phyloP scores from a whole-genome alignment of 495 filamentous ascomycete genomes.

The Xylaria curta region DNA sequence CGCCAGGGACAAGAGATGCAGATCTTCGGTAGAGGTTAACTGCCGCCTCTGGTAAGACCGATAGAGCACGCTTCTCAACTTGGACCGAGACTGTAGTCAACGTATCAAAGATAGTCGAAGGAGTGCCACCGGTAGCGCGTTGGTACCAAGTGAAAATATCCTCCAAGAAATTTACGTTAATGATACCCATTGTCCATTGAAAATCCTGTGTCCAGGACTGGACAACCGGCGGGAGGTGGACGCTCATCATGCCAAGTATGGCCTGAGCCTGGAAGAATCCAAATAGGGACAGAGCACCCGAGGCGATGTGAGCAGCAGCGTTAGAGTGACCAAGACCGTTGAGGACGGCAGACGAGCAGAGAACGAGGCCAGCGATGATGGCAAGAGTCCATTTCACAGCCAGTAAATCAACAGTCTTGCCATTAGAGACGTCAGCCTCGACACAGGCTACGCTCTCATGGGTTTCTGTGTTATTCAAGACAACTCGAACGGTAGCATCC shows the following conservation, averaged over 20 bases:
- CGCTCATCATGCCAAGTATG: constrained; percentile 86
- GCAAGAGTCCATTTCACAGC: constrained; percentile 90
- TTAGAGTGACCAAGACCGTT: constrained; percentile 91
- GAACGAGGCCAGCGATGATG: constrained; percentile 81
- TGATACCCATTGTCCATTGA: constrained; percentile 98
- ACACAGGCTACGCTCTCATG: constrained; percentile 79
- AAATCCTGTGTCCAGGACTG: constrained; percentile 97
- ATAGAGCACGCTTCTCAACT: constrained; percentile 73
- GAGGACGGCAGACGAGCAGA: constrained; percentile 82
- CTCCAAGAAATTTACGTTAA: constrained; percentile 86
- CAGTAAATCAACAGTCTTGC: constrained; percentile 88
- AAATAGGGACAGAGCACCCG: constrained; percentile 91
- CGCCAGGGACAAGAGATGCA: constrained; percentile 52
- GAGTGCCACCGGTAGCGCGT: constrained; percentile 86
- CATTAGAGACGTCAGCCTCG: constrained; percentile 87
- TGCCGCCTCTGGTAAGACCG: constrained; percentile 45
- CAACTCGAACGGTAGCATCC: constrained; percentile 83
- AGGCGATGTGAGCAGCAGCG: constrained; percentile 92
- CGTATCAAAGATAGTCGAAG: constrained; percentile 77
- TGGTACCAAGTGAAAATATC: constrained; percentile 95
- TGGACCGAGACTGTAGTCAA: constrained; percentile 81
- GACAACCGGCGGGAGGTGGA: constrained; percentile 89
- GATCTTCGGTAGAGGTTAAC: constrained; percentile 54
- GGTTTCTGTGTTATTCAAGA: constrained; percentile 70
- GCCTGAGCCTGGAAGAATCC: constrained; percentile 96